phyloP scores from a whole-genome alignment of 805 yeast genomes.

The Pichia kluyveri region DNA sequence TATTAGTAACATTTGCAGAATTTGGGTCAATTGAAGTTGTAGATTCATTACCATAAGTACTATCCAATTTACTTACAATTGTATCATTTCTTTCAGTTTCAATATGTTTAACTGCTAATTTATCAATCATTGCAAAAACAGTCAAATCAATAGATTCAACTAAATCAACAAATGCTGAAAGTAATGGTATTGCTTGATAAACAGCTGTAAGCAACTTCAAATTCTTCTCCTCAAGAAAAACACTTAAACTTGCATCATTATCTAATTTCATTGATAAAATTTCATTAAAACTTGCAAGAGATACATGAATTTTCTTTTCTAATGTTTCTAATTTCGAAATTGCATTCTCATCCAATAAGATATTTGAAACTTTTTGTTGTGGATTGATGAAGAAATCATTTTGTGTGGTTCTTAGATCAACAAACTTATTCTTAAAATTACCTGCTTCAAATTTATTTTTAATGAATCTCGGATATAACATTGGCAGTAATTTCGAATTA shows the following conservation, averaged over 20 bases:
- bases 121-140: conserved; percentile 31
- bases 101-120: conserved; percentile 13
- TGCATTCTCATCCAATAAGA: conserved; percentile 43
- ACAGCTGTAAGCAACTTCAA: conserved; percentile 43
- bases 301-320: conserved; percentile 29
- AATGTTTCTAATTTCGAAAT: conserved; percentile 29
- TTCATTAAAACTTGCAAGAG: conserved; percentile 34
- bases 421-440: conserved; percentile 68
- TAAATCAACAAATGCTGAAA: conserved; percentile 40
- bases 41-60: not conserved
- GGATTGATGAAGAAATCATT: conserved; percentile 26
- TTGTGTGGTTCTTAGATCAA: conserved; percentile 15
- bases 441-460: conserved; percentile 65
- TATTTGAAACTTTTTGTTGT: conserved; percentile 22
- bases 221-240: conserved; percentile 33
- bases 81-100: conserved; percentile 13
- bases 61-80: conserved; percentile 1
- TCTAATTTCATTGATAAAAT: conserved; percentile 33
- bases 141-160: conserved; percentile 57
- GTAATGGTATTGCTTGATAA: conserved; percentile 42
- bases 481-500: conserved; percentile 37
- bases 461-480: conserved; percentile 60
- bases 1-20: not conserved
- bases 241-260: conserved; percentile 12
- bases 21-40: not conserved